Conservation (phyloP, 768 basidiomycete genomes). For the Trametes cubensis region DNA sequence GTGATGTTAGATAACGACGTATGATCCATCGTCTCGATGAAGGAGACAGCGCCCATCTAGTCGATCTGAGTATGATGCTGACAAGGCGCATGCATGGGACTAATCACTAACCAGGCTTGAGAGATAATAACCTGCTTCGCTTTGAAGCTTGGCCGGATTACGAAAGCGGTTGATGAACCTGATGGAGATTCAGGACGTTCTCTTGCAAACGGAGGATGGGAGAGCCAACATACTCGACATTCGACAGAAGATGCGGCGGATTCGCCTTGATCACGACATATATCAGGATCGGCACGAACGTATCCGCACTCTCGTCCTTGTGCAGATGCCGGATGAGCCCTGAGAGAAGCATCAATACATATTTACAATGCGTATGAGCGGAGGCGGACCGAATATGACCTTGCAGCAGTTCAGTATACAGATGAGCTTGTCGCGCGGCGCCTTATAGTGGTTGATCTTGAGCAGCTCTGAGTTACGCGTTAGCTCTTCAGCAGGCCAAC, state of each 20-base stretch:
- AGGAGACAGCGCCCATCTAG: constrained; percentile 95
- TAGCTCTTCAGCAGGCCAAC: not conserved
- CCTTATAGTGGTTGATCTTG: constrained; percentile 99
- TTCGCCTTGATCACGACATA: constrained; percentile 94
- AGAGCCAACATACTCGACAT: constrained; percentile 74
- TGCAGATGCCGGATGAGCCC: constrained; percentile 88
- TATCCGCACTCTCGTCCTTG: constrained; percentile 87
- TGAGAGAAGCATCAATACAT: constrained; percentile 36
- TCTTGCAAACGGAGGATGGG: not conserved
- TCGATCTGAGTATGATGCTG: not conserved
- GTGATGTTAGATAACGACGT: constrained; percentile 92
- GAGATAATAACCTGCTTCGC: constrained; percentile 96
- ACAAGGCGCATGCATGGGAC: not conserved
- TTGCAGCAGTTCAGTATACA: constrained; percentile 98
- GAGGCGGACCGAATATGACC: constrained; percentile 89
- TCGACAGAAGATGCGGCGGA: constrained; percentile 89
- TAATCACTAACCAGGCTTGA: constrained; percentile 79
- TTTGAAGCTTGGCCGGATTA: constrained; percentile 85
- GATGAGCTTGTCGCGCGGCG: constrained; percentile 96
- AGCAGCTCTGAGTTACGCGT: constrained; percentile 63
- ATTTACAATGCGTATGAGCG: constrained; percentile 16
- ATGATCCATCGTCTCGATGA: constrained; percentile 98
- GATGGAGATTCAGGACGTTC: not conserved
- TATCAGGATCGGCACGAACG: constrained; percentile 93
- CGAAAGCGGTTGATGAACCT: constrained; percentile 97